Evolutionary conservation across 2,329 filamentous ascomycete species (phyloP).

Genomic region (Aspergillus felis): DNA sequence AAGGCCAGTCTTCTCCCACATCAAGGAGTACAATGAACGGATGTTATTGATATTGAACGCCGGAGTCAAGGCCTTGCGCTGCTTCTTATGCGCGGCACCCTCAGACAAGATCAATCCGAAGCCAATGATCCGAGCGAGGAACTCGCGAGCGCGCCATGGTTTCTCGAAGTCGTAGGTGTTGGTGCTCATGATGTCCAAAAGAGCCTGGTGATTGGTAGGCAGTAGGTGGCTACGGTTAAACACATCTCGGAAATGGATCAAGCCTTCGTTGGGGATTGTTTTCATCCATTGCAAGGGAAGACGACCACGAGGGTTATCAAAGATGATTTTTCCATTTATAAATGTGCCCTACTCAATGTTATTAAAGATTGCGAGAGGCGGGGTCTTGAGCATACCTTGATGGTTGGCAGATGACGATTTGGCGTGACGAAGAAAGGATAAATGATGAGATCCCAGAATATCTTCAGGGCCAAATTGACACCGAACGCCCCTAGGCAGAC

Average conservation of each 20-base stretch:
- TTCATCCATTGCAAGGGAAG: constrained; percentile 46
- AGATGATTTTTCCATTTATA: constrained; percentile 25
- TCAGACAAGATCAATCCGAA: constrained; percentile 51
- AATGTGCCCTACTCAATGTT: constrained; percentile 18
- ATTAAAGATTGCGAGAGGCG: neutral
- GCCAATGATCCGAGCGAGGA: constrained; percentile 48
- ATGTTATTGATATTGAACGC: constrained; percentile 38
- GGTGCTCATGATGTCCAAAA: constrained; percentile 51
- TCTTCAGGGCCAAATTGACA: constrained; percentile 22
- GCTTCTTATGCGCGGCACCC: constrained; percentile 48
- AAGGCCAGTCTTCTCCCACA: constrained; percentile 37
- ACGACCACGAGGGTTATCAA: constrained; percentile 31
- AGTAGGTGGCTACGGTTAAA: constrained; percentile 38
- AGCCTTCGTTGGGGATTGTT: constrained; percentile 51
- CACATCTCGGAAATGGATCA: constrained; percentile 50
- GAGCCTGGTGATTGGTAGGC: constrained; percentile 34
- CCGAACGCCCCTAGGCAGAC: constrained; percentile 19
- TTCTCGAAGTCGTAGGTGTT: constrained; percentile 55
- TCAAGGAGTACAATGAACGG: constrained; percentile 30
- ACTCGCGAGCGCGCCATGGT: constrained; percentile 40
- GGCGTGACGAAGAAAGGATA: constrained; percentile 51
- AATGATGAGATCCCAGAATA: constrained; percentile 41
- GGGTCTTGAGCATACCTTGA: constrained; percentile 30
- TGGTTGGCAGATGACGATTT: constrained; percentile 47
- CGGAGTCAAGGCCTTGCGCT: constrained; percentile 38